phyloP scores from a whole-genome alignment of 2,329 filamentous ascomycete species.

The Ceratocystis colombiana region DNA sequence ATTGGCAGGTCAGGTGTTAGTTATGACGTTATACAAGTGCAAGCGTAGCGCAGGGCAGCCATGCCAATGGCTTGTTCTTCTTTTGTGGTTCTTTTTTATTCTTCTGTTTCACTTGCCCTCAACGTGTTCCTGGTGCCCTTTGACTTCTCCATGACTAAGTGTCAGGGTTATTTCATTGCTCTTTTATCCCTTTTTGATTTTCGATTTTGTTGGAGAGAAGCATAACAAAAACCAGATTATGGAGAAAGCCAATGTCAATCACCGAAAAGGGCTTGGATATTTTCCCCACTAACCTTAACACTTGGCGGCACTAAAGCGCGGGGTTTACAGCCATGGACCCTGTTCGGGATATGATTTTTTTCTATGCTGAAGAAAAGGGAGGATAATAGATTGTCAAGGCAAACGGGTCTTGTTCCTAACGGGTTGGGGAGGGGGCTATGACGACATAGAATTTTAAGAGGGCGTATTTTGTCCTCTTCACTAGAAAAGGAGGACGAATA shows the following conservation, averaged over 20 bases:
- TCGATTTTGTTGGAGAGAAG: background rate
- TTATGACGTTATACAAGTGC: constrained; percentile 1
- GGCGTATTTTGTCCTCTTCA: background rate
- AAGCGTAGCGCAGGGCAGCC: background rate
- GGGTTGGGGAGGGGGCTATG: background rate
- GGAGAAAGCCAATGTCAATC: background rate
- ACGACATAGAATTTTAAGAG: background rate
- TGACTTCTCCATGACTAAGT: background rate
- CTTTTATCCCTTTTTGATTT: constrained; percentile 9
- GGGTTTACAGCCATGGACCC: constrained; percentile 14
- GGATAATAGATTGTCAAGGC: background rate
- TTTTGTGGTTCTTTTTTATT: background rate
- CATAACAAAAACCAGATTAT: too few relatives aligned
- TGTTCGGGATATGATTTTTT: background rate
- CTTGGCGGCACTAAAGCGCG: constrained; percentile 14
- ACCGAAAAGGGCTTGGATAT: background rate
- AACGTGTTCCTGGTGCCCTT: background rate
- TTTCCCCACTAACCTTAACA: constrained; percentile 13
- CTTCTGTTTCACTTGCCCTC: background rate
- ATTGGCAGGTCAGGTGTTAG: background rate
- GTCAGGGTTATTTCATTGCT: background rate
- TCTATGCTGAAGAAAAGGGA: background rate
- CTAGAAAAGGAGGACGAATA: background rate
- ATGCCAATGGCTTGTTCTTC: background rate
- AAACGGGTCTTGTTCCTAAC: constrained; percentile 2